These are phyloP conservation scores for Verticillium dahliae DNA, from an alignment of 2,329 filamentous ascomycete genomes.

Conservation along the genomic window DNA sequence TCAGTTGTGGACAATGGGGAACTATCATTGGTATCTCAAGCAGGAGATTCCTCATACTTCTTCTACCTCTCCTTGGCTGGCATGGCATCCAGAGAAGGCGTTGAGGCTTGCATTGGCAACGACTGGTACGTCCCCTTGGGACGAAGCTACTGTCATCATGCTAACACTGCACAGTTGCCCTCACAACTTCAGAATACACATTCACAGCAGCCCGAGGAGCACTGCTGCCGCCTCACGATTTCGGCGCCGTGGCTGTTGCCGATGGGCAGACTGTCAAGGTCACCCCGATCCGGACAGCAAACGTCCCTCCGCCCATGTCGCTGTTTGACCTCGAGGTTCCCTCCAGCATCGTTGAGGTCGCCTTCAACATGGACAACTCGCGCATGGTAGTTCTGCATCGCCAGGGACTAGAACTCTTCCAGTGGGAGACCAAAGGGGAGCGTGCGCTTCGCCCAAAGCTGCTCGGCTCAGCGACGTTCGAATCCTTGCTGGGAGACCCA, in stretches of 20 bases:
- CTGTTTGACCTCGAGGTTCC: constrained; percentile 63
- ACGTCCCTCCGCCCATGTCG: constrained; percentile 89
- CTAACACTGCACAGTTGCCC: neutral
- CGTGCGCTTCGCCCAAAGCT: constrained; percentile 38
- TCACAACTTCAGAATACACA: constrained; percentile 60
- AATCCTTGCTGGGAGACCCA: constrained; percentile 8
- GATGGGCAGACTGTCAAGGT: constrained; percentile 76
- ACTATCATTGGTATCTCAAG: constrained; percentile 98
- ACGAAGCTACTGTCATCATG: neutral
- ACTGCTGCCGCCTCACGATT: constrained; percentile 63
- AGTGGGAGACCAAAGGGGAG: constrained; percentile 58
- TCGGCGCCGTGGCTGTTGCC: constrained; percentile 74
- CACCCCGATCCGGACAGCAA: constrained; percentile 77
- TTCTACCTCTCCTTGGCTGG: constrained; percentile 25
- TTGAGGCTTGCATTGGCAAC: constrained; percentile 57
- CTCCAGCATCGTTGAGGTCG: constrained; percentile 64
- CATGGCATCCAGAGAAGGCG: constrained; percentile 84
- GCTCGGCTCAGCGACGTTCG: constrained; percentile 30
- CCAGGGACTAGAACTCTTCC: constrained; percentile 59
- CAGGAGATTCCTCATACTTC: constrained; percentile 61
- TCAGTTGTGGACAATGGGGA: constrained; percentile 96
- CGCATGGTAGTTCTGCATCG: constrained; percentile 68
- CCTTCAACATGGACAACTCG: constrained; percentile 59
- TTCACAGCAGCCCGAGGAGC: constrained; percentile 65
- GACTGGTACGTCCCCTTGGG: constrained; percentile 29